These are phyloP conservation scores for Chaetomiaceae sp. DNA, from an alignment of 2,329 filamentous ascomycete species.

Conservation along the genomic window DNA sequence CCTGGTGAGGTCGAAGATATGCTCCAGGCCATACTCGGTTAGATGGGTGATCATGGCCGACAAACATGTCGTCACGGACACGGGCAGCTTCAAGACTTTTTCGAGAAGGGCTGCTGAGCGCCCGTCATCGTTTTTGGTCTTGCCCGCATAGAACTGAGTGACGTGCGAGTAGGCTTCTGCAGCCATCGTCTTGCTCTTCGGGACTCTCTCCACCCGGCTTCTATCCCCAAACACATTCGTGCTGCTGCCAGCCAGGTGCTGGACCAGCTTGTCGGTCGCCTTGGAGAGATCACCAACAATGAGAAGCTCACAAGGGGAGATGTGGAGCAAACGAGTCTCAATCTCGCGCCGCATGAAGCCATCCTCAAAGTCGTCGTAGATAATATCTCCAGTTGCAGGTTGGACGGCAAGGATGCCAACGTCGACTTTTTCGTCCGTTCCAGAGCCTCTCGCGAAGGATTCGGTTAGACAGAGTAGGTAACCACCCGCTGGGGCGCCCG, in stretches of 20 bases:
- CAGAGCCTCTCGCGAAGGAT: conserved; percentile 68
- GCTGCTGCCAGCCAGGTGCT: conserved; percentile 82
- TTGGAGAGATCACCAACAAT: conserved; percentile 87
- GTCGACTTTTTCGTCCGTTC: conserved; percentile 88
- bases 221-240: conserved; percentile 90
- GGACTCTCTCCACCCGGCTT: conserved; percentile 75
- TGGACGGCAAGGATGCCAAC: conserved; percentile 92
- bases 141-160: conserved; percentile 86
- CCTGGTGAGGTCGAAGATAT: conserved; percentile 93
- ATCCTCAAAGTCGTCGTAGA: conserved; percentile 94
- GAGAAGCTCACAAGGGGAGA: conserved; percentile 91
- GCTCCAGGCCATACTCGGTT: conserved; percentile 85
- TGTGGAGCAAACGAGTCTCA: conserved; percentile 90
- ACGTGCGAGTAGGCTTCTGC: conserved; percentile 85
- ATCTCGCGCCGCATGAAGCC: conserved; percentile 97
- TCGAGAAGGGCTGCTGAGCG: conserved; percentile 67
- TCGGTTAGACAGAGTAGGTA: conserved; percentile 93
- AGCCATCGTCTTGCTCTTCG: conserved; percentile 73
- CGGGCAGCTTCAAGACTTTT: conserved; percentile 78
- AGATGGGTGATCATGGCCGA: conserved; percentile 96
- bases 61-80: conserved; percentile 83
- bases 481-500: conserved; percentile 60
- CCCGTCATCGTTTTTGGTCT: conserved; percentile 62
- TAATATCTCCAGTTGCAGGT: conserved; percentile 89
- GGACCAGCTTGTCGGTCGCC: conserved; percentile 85